Conservation (phyloP, 345 rosid species). For the Eucalyptus leucophloia region DNA sequence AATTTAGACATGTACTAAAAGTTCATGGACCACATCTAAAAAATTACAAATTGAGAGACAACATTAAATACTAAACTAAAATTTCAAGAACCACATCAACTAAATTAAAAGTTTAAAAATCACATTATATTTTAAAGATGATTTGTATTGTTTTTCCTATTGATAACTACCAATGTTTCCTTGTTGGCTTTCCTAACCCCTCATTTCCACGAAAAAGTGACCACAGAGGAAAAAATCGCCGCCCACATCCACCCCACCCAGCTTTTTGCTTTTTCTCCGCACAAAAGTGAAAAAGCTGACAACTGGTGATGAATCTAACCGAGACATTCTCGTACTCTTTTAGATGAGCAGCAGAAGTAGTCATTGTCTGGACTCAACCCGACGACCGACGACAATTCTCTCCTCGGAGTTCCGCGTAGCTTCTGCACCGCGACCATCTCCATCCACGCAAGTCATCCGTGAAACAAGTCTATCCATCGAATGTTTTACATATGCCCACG, state of each 20-base stretch:
- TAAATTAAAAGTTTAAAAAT: too few relatives aligned
- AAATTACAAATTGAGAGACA: too few relatives aligned
- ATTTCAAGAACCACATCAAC: rapidly evolving
- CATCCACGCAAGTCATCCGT: background rate
- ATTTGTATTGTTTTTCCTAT: too few relatives aligned
- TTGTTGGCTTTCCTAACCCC: background rate
- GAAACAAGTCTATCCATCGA: background rate
- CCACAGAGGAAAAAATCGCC: background rate
- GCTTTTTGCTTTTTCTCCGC: background rate
- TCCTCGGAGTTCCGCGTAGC: background rate
- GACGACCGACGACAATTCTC: background rate
- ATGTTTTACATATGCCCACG: background rate
- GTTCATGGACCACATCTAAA: rapidly evolving
- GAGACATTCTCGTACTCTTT: background rate
- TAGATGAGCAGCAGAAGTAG: background rate
- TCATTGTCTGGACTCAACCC: background rate
- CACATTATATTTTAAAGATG: rapidly evolving
- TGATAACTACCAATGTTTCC: background rate
- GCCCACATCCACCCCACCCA: background rate
- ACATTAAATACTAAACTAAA: rapidly evolving
- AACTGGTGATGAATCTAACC: background rate
- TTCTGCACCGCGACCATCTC: background rate
- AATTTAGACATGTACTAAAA: rapidly evolving
- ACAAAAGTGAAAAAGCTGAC: background rate
- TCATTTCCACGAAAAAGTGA: background rate